Evolutionary conservation across 306 rosid genomes (phyloP), one percentile per base, ranked within the genome.

Genomic region (Mucuna pruriens): DNA sequence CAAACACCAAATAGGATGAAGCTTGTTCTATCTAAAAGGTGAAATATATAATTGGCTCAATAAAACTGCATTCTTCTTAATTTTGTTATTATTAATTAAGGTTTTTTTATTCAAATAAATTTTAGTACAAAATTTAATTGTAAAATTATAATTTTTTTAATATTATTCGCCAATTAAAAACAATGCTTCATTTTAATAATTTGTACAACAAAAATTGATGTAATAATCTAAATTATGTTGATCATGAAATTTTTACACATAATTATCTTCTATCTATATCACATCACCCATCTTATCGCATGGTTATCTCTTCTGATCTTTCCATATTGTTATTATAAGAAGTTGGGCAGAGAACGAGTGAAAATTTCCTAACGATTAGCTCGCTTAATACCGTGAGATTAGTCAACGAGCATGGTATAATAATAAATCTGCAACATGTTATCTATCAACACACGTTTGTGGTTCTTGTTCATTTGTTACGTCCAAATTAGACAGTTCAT

Each of bases 401-500:
- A 31, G 42, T 62, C 46, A 34, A 64, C 29, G 38, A 39, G 49
- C n/a, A 52, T 5, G 60, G 4, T 25, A 52, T 12, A 42, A 68
- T 12, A 45, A 44, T 11, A 7, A 36, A 2, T 26, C 25, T 31
- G 4, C 57, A 6, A 9, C 12, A 11, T 42, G 55, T 64, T 0
- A n/a, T 38, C 34, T 61, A 85, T 86, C 86, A 75, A 83, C 57
- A 83, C 54, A 38, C 44, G 67, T 79, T 26, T 45, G 49, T 66
- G 33, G 13, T 38, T 55, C 3, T 44, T 68, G 12, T 54, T 73
- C 52, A 20, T 15, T 11, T 22, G 58, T 45, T 20, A 48, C 78
- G 54, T 62, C 70, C 74, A 66, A 63, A 44, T 68, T 71, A 64
- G 48, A 38, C 72, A 42, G 6, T 55, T 25, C 16, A 22, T 13